Conservation (phyloP, 2,329 filamentous ascomycete genomes). For the Plectosphaerella plurivora region DNA sequence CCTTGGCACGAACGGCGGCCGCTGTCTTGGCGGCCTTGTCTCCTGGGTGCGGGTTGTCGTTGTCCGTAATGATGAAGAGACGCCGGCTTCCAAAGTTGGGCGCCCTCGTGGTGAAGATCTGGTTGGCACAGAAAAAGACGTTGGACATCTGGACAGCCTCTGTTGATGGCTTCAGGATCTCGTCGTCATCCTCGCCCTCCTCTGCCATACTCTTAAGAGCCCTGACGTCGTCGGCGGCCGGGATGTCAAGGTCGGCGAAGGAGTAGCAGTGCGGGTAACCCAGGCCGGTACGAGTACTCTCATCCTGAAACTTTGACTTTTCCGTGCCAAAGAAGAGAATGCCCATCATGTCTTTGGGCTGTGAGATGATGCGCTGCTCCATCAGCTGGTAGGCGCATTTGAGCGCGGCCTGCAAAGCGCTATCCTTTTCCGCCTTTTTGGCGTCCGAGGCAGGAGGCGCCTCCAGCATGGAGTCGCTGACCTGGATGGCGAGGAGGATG, state of each 20-base stretch:
- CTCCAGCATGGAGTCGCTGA: conserved; percentile 82
- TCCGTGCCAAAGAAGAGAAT: conserved; percentile 88
- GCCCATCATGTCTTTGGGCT: conserved; percentile 95
- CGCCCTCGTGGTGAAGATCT: conserved; percentile 92
- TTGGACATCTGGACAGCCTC: conserved; percentile 78
- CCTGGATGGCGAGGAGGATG: conserved; percentile 92
- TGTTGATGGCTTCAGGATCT: conserved; percentile 64
- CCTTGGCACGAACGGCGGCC: conserved; percentile 83
- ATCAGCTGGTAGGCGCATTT: conserved; percentile 94
- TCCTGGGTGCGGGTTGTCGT: conserved; percentile 75
- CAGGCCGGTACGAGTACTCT: conserved; percentile 54
- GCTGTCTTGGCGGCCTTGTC: conserved; percentile 70
- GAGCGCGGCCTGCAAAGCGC: conserved; percentile 74
- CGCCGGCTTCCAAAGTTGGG: conserved; percentile 90
- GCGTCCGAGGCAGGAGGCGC: conserved; percentile 58
- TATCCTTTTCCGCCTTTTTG: conserved; percentile 76
- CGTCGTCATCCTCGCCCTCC: conserved; percentile 66
- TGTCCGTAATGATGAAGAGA: conserved; percentile 94
- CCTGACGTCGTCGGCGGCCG: conserved; percentile 83
- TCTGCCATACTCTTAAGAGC: conserved; percentile 71
- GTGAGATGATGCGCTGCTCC: conserved; percentile 97
- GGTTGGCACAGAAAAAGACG: conserved; percentile 89
- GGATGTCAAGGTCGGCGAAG: conserved; percentile 81
- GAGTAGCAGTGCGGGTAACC: conserved; percentile 91
- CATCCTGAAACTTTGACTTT: conserved; percentile 72